These are phyloP conservation scores for Solanum sitiens DNA, from an alignment of 257 asterid species.

Conservation along the genomic window DNA sequence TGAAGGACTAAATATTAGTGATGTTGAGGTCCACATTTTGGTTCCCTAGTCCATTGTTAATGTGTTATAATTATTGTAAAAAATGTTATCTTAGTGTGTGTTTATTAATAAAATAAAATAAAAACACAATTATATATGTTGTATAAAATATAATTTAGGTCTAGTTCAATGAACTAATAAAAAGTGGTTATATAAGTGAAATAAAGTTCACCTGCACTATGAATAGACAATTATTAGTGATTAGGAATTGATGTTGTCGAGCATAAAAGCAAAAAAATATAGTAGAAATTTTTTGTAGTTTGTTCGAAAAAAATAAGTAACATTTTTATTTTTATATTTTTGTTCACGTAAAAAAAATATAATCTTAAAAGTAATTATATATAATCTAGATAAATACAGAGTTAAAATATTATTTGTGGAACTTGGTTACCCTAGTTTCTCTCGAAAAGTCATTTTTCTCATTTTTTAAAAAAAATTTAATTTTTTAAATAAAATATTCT, in stretches of 20 bases:
- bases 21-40: neutral
- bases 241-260: neutral
- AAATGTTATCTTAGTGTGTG: neutral
- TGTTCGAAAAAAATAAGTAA: neutral
- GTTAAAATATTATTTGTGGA: too few relatives aligned
- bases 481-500: too few relatives aligned
- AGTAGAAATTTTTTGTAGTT: neutral
- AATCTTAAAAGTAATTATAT: too few relatives aligned
- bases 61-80: neutral
- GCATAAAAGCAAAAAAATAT: neutral
- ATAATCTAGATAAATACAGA: neutral
- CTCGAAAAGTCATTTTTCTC: too few relatives aligned
- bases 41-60: neutral
- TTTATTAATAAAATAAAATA: neutral
- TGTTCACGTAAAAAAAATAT: neutral
- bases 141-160: neutral
- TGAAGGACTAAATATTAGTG: neutral
- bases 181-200: neutral
- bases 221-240: neutral
- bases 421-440: neutral
- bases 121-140: neutral
- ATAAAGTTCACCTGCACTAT: neutral
- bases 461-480: too few relatives aligned
- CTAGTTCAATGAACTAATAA: neutral
- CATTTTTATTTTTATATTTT: too few relatives aligned